Evolutionary conservation across 1,284 basidiomycete genomes (phyloP).

Genomic region (Leccinum laetum): DNA sequence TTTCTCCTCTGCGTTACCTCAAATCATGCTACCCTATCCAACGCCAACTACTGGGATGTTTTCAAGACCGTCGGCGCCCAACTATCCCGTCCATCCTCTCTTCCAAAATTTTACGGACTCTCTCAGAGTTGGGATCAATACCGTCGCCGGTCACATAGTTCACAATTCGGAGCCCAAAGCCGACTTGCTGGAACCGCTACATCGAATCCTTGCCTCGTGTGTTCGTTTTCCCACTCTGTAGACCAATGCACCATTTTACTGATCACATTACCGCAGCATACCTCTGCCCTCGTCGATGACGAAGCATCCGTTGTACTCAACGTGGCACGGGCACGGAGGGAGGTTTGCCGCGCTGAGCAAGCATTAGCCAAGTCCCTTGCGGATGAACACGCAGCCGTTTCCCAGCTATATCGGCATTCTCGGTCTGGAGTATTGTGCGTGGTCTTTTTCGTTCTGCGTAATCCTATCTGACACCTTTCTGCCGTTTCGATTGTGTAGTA

Average conservation of each 20-base stretch:
- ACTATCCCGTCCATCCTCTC: background rate
- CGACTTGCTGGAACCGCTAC: background rate
- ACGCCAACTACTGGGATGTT: background rate
- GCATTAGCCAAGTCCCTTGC: background rate
- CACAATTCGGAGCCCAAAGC: background rate
- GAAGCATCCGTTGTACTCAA: background rate
- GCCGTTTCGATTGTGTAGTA: slow-evolving; percentile 47
- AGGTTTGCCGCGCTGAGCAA: background rate
- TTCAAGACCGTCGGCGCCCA: background rate
- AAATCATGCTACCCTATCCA: background rate
- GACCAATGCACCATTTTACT: background rate
- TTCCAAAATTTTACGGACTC: background rate
- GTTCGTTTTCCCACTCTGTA: background rate
- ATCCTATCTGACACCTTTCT: slow-evolving; percentile 5
- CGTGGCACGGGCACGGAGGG: background rate
- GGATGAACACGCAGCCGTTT: background rate
- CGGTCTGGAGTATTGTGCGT: slow-evolving; percentile 92
- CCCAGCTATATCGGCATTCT: slow-evolving; percentile 46
- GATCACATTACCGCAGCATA: background rate
- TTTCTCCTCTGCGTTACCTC: background rate
- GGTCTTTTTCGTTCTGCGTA: slow-evolving; percentile 4
- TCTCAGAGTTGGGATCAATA: background rate
- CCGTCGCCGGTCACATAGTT: background rate
- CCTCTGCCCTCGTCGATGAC: background rate
- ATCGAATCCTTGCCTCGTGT: background rate